Conservation (phyloP, 2,329 filamentous ascomycete species). For the Fusarium hainanense region DNA sequence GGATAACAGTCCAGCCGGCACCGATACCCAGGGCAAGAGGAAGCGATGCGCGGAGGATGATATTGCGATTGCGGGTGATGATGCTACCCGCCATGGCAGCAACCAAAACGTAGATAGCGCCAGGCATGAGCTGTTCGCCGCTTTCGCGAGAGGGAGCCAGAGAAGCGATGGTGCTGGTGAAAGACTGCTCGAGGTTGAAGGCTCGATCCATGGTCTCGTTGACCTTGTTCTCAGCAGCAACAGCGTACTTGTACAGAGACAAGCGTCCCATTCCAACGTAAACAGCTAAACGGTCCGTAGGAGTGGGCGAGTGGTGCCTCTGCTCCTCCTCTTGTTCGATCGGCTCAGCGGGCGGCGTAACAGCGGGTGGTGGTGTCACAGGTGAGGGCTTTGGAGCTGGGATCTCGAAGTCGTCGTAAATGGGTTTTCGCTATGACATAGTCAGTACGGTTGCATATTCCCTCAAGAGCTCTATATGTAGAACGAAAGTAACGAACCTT, state of each 20-base stretch:
- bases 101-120: slow-evolving; percentile 90
- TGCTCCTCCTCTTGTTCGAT: slow-evolving; percentile 49
- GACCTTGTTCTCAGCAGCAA: slow-evolving; percentile 80
- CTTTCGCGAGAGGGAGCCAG: slow-evolving; percentile 87
- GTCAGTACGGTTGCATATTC: slow-evolving; percentile 8
- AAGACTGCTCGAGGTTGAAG: slow-evolving; percentile 86
- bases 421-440: slow-evolving; percentile 68
- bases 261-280: slow-evolving; percentile 85
- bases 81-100: slow-evolving; percentile 96
- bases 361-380: slow-evolving; percentile 45
- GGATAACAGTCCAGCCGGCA: slow-evolving; percentile 85
- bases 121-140: slow-evolving; percentile 90
- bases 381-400: slow-evolving; percentile 51
- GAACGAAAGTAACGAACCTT: slow-evolving; percentile 45
- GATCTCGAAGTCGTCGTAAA: slow-evolving; percentile 79
- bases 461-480: neutral
- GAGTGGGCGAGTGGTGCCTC: slow-evolving; percentile 70
- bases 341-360: slow-evolving; percentile 48
- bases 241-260: slow-evolving; percentile 80
- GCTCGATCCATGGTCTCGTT: slow-evolving; percentile 84
- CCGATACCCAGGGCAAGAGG: slow-evolving; percentile 84
- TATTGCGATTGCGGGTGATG: slow-evolving; percentile 85
- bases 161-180: slow-evolving; percentile 88
- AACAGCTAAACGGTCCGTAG: slow-evolving; percentile 87
- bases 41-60: slow-evolving; percentile 80